Base-by-base conservation (phyloP, 2,329 filamentous ascomycete genomes). In the Emydomyces testavorans region DNA sequence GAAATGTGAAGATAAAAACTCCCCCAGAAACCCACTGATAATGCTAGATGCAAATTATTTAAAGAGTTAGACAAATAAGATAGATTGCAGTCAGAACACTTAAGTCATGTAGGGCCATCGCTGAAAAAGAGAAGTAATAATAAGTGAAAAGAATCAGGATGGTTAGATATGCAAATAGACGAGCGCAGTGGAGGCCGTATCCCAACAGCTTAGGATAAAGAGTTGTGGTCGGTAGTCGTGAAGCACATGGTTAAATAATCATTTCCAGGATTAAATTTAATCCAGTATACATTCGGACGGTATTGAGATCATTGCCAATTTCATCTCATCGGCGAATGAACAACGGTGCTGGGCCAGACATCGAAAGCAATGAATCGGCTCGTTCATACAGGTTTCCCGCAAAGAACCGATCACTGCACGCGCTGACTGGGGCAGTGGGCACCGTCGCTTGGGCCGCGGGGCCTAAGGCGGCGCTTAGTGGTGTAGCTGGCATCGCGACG, bases 361-460 rank as follows among this genome's bases (percentile, higher is more conserved):
- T 69, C 10, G 64, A 69, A 26, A 72, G 61, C 44, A 72, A 56
- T 18, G 67, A 69, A 53, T 73, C 70, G 2, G 71, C 70, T 40
- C 71, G 60, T 53, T 72, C 69, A 51, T 72, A 72, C 11, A 72
- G 66, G 52, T 72, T 68, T 3, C 70, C 70, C 35, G 68, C 66
- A 53, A 73, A 73, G 49, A 71, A 71, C 28, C 65, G 65, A 54
- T 72, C 69, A 47, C 69, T 67, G 53, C 70, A 70, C 10, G 68
- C 66, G 55, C 64, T 71, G n/a, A 67, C 68, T 4, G 68, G 69
- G 0, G 69, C 70, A 2, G 46, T 85, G 3, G 86, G 84, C 8
- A 94, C 82, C 0, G 87, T 95, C 1, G 89, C 88, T 65, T 94
- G 88, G 47, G 88, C 85, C 16, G 89, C 89, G 4, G 89, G 87